phyloP scores from a whole-genome alignment of 2,329 filamentous ascomycete genomes.

The Colletotrichum acutatum region DNA sequence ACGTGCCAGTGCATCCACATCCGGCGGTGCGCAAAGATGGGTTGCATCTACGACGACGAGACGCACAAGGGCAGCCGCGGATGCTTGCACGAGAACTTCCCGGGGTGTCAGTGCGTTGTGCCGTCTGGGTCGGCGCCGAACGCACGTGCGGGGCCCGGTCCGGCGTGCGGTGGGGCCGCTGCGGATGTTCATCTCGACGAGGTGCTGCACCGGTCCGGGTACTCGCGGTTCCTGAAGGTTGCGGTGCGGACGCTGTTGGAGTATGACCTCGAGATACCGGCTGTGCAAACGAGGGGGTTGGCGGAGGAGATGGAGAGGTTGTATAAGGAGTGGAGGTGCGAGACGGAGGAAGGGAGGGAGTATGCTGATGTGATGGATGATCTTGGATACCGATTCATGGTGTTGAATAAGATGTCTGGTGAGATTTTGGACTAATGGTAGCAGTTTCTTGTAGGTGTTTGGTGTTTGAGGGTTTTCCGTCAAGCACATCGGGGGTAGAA shows the following conservation, averaged over 20 bases:
- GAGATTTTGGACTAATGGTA: not conserved
- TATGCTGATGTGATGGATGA: conserved; percentile 46
- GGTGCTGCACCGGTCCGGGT: conserved; percentile 39
- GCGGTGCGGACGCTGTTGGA: conserved; percentile 41
- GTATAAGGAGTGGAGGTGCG: conserved; percentile 44
- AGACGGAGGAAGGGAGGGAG: conserved; percentile 43
- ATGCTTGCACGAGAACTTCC: conserved; percentile 34
- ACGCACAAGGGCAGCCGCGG: conserved; percentile 25
- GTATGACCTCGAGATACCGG: conserved; percentile 36
- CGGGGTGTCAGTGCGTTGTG: conserved; percentile 31
- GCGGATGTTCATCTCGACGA: conserved; percentile 45
- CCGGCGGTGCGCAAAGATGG: conserved; percentile 20
- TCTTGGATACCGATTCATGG: conserved; percentile 10
- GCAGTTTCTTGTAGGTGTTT: not conserved
- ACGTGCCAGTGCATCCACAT: conserved; percentile 43
- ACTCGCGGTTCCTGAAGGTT: conserved; percentile 42
- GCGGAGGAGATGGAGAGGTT: conserved; percentile 38
- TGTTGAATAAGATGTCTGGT: conserved; percentile 15
- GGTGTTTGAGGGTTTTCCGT: not conserved
- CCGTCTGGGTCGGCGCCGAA: not conserved
- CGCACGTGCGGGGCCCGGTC: too few relatives aligned
- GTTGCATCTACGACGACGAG: conserved; percentile 15
- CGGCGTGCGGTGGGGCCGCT: not conserved
- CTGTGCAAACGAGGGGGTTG: conserved; percentile 5
- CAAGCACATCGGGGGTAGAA: not conserved